A percentile compares a stretch with the other conserved stretches of the same genome.
Conservation (phyloP, 2,329 filamentous ascomycete species). For the Aspergillus hortae region DNA sequence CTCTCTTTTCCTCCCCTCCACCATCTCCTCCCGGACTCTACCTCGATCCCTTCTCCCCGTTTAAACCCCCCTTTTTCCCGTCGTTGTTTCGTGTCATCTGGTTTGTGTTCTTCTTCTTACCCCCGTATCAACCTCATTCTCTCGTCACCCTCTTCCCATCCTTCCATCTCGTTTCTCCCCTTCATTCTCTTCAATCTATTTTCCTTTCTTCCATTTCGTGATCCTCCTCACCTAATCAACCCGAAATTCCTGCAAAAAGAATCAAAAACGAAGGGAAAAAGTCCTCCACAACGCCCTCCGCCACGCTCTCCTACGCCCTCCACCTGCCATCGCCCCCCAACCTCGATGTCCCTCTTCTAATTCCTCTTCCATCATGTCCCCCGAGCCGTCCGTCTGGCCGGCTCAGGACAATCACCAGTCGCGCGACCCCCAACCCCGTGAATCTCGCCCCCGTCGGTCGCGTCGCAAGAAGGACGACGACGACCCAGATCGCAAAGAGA, state of each 20-base stretch:
- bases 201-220: conserved; percentile 6
- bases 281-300: too few species aligned
- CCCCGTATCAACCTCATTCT: conserved; percentile 10
- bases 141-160: conserved; percentile 7
- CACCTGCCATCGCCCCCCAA: neutral
- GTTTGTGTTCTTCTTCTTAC: conserved; percentile 8
- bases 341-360: conserved; percentile 13
- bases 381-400: conserved; percentile 26
- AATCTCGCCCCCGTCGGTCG: conserved; percentile 34
- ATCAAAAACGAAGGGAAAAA: too few species aligned
- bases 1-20: conserved; percentile 8
- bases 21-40: conserved; percentile 2
- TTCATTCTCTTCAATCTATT: conserved; percentile 11
- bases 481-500: conserved; percentile 23
- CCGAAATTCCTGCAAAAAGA: neutral
- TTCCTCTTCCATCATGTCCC: conserved; percentile 27
- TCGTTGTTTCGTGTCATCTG: conserved; percentile 16
- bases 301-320: too few species aligned
- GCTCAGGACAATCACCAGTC: conserved; percentile 26
- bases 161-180: conserved; percentile 7
- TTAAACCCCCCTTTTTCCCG: conserved; percentile 3
- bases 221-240: neutral
- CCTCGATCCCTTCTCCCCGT: too few species aligned
- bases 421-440: conserved; percentile 21
- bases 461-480: conserved; percentile 42